These are phyloP conservation scores for Geotrichum cucujoidarum DNA, from an alignment of 1,139 yeast species.

Conservation along the genomic window DNA sequence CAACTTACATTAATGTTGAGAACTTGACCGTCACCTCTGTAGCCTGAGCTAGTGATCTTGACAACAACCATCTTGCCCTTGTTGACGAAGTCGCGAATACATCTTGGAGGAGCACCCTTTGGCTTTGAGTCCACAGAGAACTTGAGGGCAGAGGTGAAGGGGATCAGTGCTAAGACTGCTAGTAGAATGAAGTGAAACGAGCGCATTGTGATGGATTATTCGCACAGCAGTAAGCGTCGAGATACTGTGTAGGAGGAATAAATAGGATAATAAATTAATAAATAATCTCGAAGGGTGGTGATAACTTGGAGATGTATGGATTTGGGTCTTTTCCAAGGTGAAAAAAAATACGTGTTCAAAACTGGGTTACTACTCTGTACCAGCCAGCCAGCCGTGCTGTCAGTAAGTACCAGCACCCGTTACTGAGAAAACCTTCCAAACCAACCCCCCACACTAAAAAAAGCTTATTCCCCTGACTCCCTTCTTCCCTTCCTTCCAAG, in stretches of 20 bases:
- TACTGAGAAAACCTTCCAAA: too few relatives aligned
- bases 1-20: slow-evolving; percentile 45
- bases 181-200: background rate
- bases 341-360: slow-evolving; percentile 8
- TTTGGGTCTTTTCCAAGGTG: background rate
- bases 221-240: background rate
- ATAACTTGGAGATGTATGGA: too few relatives aligned
- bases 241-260: background rate
- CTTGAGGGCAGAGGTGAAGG: slow-evolving; percentile 32
- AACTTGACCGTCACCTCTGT: slow-evolving; percentile 78
- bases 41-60: slow-evolving; percentile 67
- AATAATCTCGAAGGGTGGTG: too few relatives aligned
- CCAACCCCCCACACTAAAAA: too few relatives aligned
- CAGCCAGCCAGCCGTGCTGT: too few relatives aligned
- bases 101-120: slow-evolving; percentile 44
- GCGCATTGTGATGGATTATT: background rate
- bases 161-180: slow-evolving; percentile 20
- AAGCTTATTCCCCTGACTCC: too few relatives aligned
- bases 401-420: too few relatives aligned
- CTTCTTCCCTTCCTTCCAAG: too few relatives aligned
- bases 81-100: slow-evolving; percentile 85
- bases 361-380: too few relatives aligned
- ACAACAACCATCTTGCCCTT: slow-evolving; percentile 84
- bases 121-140: slow-evolving; percentile 35
- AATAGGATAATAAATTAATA: background rate